Base-by-base conservation (phyloP, 2,329 filamentous ascomycete genomes). In the Clarireedia sp. region DNA sequence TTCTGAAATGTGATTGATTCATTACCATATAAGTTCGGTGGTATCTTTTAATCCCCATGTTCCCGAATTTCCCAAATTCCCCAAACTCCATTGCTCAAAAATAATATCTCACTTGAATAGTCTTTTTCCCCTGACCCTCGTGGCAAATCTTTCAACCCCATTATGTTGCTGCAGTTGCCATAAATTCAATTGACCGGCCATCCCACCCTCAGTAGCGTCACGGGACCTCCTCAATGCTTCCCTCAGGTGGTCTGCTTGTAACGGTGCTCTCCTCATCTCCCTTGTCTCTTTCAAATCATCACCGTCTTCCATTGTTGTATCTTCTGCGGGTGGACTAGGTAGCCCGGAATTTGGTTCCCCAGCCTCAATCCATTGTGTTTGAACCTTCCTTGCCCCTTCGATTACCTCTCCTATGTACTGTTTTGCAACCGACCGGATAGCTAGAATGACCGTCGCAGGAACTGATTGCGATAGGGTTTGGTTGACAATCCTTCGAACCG, bases 381-480 rank as follows among this genome's bases (percentile, higher is more conserved):
- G 87, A 10, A 90, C 79, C 44, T 80, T 78, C 51, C 86, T 78
- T 9, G 88, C 87, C 48, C 78, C 74, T 68, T 90, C 87, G 59
- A 91, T 85, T 48, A 92, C 76, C 59, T 90, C 85, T 51, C 86
- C 87, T 3, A 87, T 80, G 67, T 89, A 90, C 58, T 89, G 77
- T 70, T 92, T 92, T 48, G 85, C 83, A 19, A 89, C 86, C 0
- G 85, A 82, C 48, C 83, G 85, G 66, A 91, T 85, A n/a, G 86
- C 85, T 21, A 86, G 82, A 59, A 88, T 84, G 49, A 90, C 85
- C 63, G 81, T 86, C 19, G 80, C 77, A 0, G 86, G 86, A 0
- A 89, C 87, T 1, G 86, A 90, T 68, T 91, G 88, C 0, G 86
- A 89, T 8, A 90, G 84, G 1, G 87, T 89, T 57, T 87, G 86